Conservation (phyloP, 169 alveolate species). For the Plasmodium malariae region DNA sequence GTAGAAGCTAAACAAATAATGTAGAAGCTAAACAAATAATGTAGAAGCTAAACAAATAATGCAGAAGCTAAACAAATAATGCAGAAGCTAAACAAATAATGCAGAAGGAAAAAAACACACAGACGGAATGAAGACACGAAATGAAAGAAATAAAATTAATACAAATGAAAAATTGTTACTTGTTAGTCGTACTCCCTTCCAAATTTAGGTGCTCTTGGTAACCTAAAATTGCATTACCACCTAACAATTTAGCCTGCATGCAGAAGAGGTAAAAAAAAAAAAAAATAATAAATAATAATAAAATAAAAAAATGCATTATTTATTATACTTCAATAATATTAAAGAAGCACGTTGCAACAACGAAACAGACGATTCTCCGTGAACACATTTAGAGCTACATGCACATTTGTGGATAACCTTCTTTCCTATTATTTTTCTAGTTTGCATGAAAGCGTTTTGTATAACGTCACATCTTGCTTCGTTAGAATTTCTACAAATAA, state of each 20-base stretch:
- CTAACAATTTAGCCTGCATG: constrained; percentile 62
- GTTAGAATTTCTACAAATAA: constrained; percentile 61
- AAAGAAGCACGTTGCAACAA: no score
- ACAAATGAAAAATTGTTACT: constrained; percentile 14
- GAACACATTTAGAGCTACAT: no score
- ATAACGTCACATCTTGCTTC: constrained; percentile 77
- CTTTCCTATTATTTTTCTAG: constrained; percentile 68
- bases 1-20: no score
- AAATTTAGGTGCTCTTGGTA: constrained; percentile 72
- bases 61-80: no score
- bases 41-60: no score
- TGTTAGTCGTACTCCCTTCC: constrained; percentile 77
- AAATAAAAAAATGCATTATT: not conserved
- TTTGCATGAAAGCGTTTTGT: constrained; percentile 75
- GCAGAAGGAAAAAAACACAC: no score
- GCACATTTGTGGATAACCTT: no score
- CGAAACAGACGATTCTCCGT: no score
- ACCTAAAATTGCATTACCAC: constrained; percentile 77
- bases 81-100: no score
- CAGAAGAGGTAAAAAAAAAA: not conserved
- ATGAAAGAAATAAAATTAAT: not conserved
- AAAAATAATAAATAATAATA: not conserved
- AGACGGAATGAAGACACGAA: no score
- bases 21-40: no score
- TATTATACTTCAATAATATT: no score